Base-by-base conservation (phyloP, 495 filamentous ascomycete genomes). In the Aspergillus asperescens region DNA sequence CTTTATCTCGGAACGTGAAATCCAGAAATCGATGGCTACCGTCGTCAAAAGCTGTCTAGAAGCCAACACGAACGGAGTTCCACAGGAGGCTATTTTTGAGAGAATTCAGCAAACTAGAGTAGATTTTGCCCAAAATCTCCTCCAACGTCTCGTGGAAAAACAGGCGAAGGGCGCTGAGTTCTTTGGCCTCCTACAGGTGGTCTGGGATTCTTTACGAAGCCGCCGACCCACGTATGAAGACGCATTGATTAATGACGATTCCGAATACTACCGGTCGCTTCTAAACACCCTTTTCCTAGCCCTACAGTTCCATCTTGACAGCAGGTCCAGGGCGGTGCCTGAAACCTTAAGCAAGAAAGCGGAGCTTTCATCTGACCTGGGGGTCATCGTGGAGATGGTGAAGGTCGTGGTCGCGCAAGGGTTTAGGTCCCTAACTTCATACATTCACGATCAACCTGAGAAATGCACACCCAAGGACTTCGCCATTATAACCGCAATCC, bases 241-340 rank as follows among this genome's bases (percentile, higher is more conserved):
- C 25, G 81, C 80, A 0, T 65, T 86, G 48, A 67, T 72, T 7
- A 76, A 72, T 47, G 75, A 82, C 35, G 80, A 88, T 43, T 81
- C 83, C 10, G 70, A 78, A 15, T 91, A 95, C 63, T 90, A 89
- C 61, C 85, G 93, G 37, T 83, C 81, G 5, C 79, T 96, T 2
- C 77, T 97, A 25, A 88, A 85, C 60, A 82, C 94, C 8, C 79
- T 97, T 28, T 96, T 89, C 71, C 81, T 97, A 35, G 76, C 84
- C 9, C 75, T 97, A 34, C 83, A 86, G 54, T 82, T 85, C 48
- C 79, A 83, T 52, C 49, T 77, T 29, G 60, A 65, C 23, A 41
- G 52, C 18, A 52, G 66, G 49, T 55, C 48, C 23, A 55, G 62
- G 34, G 8, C 56, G 37, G 50, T 55, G 40, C 61, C 66, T 6